phyloP scores from a whole-genome alignment of 2,329 filamentous ascomycete genomes.

The Pseudocercospora crystallina region DNA sequence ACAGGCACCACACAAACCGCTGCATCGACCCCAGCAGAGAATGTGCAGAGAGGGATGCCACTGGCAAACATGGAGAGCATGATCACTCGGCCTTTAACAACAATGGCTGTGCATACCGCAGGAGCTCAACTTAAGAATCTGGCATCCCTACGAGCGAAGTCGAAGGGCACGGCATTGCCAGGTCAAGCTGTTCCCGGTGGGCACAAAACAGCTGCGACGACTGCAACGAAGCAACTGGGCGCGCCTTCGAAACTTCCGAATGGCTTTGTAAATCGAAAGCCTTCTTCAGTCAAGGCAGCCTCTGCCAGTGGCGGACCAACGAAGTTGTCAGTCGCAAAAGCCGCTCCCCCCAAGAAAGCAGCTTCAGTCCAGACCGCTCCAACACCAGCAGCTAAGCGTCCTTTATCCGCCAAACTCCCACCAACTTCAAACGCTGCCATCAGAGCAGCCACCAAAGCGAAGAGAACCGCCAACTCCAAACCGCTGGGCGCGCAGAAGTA shows the following conservation, averaged over 20 bases:
- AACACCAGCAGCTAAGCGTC: slow-evolving; percentile 2
- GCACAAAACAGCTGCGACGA: background rate
- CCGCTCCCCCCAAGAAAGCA: slow-evolving; percentile 9
- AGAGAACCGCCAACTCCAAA: slow-evolving; percentile 18
- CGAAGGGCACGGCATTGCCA: slow-evolving; percentile 28
- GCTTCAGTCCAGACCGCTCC: slow-evolving; percentile 15
- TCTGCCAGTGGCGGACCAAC: slow-evolving; percentile 1
- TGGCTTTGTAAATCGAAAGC: slow-evolving; percentile 1
- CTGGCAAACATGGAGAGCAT: slow-evolving; percentile 36
- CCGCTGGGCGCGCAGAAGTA: slow-evolving; percentile 32
- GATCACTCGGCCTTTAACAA: slow-evolving; percentile 37
- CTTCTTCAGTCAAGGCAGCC: slow-evolving; percentile 8
- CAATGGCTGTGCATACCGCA: slow-evolving; percentile 35
- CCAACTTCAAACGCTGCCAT: slow-evolving; percentile 12
- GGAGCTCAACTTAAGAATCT: slow-evolving; percentile 28
- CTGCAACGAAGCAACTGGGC: background rate
- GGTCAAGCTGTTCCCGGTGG: slow-evolving; percentile 20
- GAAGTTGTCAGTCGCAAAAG: slow-evolving; percentile 1
- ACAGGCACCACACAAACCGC: background rate
- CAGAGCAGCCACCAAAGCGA: slow-evolving; percentile 18
- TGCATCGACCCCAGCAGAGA: slow-evolving; percentile 19
- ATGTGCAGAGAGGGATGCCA: slow-evolving; percentile 30
- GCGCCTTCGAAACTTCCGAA: slow-evolving; percentile 6
- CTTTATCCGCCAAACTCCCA: slow-evolving; percentile 9
- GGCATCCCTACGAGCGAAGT: slow-evolving; percentile 28